Evolutionary conservation across 345 rosid species (phyloP).

Genomic region (Diplotaxis tenuifolia): DNA sequence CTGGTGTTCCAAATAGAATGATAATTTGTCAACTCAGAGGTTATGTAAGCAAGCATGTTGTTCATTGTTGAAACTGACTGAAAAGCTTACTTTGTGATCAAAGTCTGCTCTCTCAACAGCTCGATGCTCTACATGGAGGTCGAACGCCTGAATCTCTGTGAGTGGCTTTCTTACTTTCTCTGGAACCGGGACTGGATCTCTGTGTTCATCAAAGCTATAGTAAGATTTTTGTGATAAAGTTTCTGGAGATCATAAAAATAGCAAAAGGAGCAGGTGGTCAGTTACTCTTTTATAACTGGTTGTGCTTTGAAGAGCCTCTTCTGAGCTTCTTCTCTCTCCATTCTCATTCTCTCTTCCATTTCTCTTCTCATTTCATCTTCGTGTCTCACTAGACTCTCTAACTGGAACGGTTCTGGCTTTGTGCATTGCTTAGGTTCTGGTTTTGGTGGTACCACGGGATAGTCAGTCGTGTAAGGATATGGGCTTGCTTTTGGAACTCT

Average conservation of each 20-base stretch:
- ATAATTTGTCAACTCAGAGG: neutral
- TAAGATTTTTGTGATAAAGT: constrained; percentile 10
- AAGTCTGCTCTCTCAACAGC: constrained; percentile 86
- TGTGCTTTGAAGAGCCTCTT: constrained; percentile 80
- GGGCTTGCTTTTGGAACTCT: constrained; percentile 86
- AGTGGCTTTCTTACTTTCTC: constrained; percentile 90
- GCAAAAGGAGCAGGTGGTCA: neutral
- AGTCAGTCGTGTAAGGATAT: constrained; percentile 94
- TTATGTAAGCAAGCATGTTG: neutral
- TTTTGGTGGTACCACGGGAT: constrained; percentile 95
- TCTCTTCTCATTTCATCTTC: constrained; percentile 86
- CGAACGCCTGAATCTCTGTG: constrained; percentile 69
- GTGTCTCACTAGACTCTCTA: constrained; percentile 82
- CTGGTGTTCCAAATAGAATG: constrained; percentile 40
- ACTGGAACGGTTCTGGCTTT: constrained; percentile 75
- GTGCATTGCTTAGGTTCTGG: constrained; percentile 87
- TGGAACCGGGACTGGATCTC: constrained; percentile 91
- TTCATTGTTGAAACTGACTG: neutral
- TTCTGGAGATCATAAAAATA: neutral
- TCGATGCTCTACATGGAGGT: constrained; percentile 65
- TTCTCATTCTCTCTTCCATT: constrained; percentile 70
- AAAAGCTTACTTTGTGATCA: constrained; percentile 65
- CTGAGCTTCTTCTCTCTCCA: constrained; percentile 68
- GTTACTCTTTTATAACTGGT: constrained; percentile 76
- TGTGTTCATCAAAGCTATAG: constrained; percentile 34